These are phyloP conservation scores for Aspergillus sergii DNA, from an alignment of 2,329 filamentous ascomycete genomes.

Conservation along the genomic window DNA sequence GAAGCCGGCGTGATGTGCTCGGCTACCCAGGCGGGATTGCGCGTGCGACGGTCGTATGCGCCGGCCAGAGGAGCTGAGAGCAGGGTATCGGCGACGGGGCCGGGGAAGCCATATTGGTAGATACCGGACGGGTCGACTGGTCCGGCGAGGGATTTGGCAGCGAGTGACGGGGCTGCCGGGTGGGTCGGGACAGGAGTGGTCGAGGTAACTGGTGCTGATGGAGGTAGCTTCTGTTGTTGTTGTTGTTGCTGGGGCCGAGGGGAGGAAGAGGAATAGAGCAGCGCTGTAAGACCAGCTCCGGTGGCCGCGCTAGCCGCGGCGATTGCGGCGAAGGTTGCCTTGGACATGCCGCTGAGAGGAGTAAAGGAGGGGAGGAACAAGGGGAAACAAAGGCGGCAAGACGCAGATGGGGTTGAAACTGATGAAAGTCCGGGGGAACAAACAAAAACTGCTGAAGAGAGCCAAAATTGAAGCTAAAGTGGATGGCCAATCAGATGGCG, in stretches of 20 bases:
- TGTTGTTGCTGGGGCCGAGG: slow-evolving; percentile 28
- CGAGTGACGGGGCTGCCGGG: slow-evolving; percentile 34
- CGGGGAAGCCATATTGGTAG: slow-evolving; percentile 88
- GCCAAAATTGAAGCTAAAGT: slow-evolving; percentile 11
- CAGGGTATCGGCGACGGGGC: slow-evolving; percentile 82
- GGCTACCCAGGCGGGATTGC: slow-evolving; percentile 92
- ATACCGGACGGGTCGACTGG: slow-evolving; percentile 75
- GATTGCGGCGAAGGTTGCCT: slow-evolving; percentile 73
- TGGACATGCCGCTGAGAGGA: slow-evolving; percentile 65
- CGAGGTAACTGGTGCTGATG: slow-evolving; percentile 35
- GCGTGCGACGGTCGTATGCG: slow-evolving; percentile 83
- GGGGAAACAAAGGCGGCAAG: slow-evolving; percentile 1
- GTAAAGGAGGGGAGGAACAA: background rate
- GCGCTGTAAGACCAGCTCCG: slow-evolving; percentile 71
- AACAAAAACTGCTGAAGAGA: slow-evolving; percentile 5
- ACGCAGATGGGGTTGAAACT: background rate
- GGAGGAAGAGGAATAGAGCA: slow-evolving; percentile 67
- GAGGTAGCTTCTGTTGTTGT: slow-evolving; percentile 23
- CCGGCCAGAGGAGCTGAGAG: slow-evolving; percentile 77
- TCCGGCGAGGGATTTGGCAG: slow-evolving; percentile 26
- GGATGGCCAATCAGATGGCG: slow-evolving; percentile 10
- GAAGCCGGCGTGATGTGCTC: slow-evolving; percentile 95
- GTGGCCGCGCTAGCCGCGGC: slow-evolving; percentile 75
- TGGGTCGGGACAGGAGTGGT: slow-evolving; percentile 41
- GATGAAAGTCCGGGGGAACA: background rate